A percentile compares a stretch with the other conserved stretches of the same genome.
These are phyloP conservation scores for Pulchroboletus neoregius DNA, from an alignment of 1,284 basidiomycete species.

Conservation along the genomic window DNA sequence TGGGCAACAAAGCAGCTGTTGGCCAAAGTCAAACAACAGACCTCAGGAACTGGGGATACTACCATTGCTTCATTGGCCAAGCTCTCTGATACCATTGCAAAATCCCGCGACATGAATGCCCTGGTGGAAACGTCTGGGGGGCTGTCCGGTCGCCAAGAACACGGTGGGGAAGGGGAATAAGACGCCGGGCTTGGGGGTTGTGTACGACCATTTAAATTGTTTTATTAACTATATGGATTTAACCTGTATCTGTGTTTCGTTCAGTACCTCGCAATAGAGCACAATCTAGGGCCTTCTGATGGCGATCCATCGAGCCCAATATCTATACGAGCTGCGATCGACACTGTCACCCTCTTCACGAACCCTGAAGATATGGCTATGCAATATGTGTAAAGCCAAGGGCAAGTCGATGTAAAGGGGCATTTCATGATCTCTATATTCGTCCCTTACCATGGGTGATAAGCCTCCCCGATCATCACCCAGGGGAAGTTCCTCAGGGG, in stretches of 20 bases:
- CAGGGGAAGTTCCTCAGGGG: background rate
- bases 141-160: background rate
- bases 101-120: constrained; percentile 32
- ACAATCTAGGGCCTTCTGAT: background rate
- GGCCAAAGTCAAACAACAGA: constrained; percentile 41
- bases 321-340: background rate
- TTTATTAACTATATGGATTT: background rate
- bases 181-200: background rate
- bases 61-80: constrained; percentile 29
- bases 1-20: constrained; percentile 62
- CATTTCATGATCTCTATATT: background rate
- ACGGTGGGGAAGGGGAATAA: background rate
- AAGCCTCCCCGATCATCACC: background rate
- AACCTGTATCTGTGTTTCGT: constrained; percentile 3
- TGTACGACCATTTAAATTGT: background rate
- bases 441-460: background rate
- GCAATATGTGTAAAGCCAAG: background rate
- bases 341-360: background rate
- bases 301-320: background rate
- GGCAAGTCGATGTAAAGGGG: background rate
- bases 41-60: constrained; percentile 30
- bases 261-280: background rate
- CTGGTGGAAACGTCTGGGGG: constrained; percentile 24
- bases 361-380: background rate
- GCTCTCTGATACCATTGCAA: constrained; percentile 30